Percentiles rank a stretch among this genome's conserved stretches.
Evolutionary conservation across 2,329 filamentous ascomycete genomes (phyloP).

Genomic region (Fusarium anguioides): DNA sequence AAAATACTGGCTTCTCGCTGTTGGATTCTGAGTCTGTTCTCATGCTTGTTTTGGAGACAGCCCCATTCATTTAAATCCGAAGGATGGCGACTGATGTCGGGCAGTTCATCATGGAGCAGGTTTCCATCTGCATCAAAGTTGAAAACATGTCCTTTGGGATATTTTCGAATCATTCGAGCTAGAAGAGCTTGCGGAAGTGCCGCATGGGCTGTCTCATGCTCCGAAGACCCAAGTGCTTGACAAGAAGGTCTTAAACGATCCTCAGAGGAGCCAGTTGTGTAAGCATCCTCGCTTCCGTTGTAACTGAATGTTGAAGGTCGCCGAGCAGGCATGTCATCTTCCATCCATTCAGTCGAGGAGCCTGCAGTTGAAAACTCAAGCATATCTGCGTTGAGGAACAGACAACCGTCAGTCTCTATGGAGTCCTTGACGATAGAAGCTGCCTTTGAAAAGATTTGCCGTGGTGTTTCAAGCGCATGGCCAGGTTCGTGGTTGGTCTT

Average conservation of each 20-base stretch:
- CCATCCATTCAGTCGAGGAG: conserved; percentile 16
- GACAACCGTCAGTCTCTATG: conserved; percentile 54
- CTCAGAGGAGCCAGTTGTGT: conserved; percentile 20
- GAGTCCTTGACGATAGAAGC: conserved; percentile 57
- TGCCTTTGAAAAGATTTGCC: conserved; percentile 55
- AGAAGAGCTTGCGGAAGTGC: conserved; percentile 55
- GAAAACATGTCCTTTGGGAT: conserved; percentile 60
- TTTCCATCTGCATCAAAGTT: conserved; percentile 55
- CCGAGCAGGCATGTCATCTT: conserved; percentile 10
- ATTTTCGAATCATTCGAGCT: conserved; percentile 54
- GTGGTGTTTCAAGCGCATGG: background rate
- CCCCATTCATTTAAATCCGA: background rate
- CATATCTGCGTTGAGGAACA: conserved; percentile 51
- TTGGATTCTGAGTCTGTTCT: conserved; percentile 13
- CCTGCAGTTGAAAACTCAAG: conserved; percentile 30
- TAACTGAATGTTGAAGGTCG: conserved; percentile 19
- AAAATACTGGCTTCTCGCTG: conserved; percentile 44
- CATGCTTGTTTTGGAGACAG: background rate
- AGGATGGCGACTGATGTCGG: conserved; percentile 13
- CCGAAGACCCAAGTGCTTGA: conserved; percentile 22
- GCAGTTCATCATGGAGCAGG: conserved; percentile 48
- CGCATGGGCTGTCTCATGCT: conserved; percentile 13
- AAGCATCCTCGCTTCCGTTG: conserved; percentile 19
- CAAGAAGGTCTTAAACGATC: conserved; percentile 16
- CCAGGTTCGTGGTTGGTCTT: background rate